Evolutionary conservation across 495 filamentous ascomycete species (phyloP), one percentile per base, ranked within the genome.

Genomic region (Recurvomyces mirabilis): DNA sequence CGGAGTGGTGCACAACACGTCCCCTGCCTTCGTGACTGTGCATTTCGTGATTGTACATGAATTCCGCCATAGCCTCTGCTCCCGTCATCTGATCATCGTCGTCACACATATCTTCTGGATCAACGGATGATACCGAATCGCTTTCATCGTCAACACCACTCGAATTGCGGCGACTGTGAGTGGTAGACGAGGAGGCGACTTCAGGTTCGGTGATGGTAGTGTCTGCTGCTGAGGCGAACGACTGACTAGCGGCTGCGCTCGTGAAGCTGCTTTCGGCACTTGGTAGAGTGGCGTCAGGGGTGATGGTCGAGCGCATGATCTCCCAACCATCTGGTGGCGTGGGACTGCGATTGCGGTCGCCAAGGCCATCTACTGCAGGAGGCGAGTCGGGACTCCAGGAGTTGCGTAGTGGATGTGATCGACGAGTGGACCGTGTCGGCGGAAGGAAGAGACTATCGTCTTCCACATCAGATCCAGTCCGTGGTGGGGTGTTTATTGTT

Each of bases 341-440:
- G 2, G 86, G 82, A 59, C 82, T 88, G 38, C 82, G 65, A 55
- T 86, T 93, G 31, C 86, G 74, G 60, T 93, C 86, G 13, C 86
- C 87, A 22, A 93, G 70, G 12, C 87, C 87, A 65, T 89, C 81
- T 4, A 55, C 53, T n/a, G n/a, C n/a, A n/a, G n/a, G n/a, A 29
- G 56, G 53, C 18, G 48, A 55, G 11, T 43, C 53, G 6, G 62
- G 51, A 15, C 46, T 54, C 61, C 61, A 59, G 3, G 59, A 57
- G 34, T 42, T 35, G 2, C 46, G 36, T 17, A 54, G 17, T 1
- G 51, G 51, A 24, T 54, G 51, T 1, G 40, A 6, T 2, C 25
- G 18, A 12, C 34, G 41, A 26, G 12, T 24, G n/a, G 15, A 24
- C 21, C 49, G 35, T n/a, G 35, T 4, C 9, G 18, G 25, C 2